Conservation (phyloP, 257 asterid genomes). For the Agastache rugosa region DNA sequence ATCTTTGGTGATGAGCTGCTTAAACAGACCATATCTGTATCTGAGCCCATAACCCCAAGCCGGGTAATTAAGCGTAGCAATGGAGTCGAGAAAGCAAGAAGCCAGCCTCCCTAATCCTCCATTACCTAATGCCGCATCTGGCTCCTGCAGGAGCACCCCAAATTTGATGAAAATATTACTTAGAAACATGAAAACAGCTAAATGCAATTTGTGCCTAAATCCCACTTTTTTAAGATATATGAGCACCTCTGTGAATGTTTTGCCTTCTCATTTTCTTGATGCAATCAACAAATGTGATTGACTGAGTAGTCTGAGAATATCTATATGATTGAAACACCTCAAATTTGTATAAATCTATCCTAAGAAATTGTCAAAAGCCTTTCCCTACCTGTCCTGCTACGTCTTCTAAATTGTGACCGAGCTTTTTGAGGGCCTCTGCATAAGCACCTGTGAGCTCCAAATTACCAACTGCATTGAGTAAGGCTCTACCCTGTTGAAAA, state of each 20-base stretch:
- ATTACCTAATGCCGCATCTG: conserved; percentile 74
- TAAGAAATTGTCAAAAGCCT: neutral
- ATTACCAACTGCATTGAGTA: conserved; percentile 67
- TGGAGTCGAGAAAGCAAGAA: conserved; percentile 68
- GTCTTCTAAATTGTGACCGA: conserved; percentile 59
- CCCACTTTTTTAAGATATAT: too few relatives aligned
- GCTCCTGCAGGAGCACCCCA: conserved; percentile 47
- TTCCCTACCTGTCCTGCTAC: conserved; percentile 56
- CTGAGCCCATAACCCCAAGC: conserved; percentile 78
- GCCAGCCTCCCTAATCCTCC: conserved; percentile 76
- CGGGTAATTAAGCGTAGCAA: conserved; percentile 68
- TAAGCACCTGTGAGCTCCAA: conserved; percentile 65
- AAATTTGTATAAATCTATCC: neutral
- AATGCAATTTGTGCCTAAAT: neutral
- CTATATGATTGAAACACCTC: neutral
- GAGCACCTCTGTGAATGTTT: too few relatives aligned
- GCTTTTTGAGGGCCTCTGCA: conserved; percentile 64
- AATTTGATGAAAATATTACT: neutral
- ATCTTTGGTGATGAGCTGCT: conserved; percentile 66
- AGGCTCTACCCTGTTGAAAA: conserved; percentile 61
- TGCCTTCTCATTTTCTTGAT: neutral
- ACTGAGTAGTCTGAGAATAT: neutral
- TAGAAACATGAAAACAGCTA: neutral
- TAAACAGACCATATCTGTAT: conserved; percentile 67
- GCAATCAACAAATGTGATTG: neutral